Evolutionary conservation across 2,329 filamentous ascomycete genomes (phyloP).

Genomic region (Exophiala dermatitidis): DNA sequence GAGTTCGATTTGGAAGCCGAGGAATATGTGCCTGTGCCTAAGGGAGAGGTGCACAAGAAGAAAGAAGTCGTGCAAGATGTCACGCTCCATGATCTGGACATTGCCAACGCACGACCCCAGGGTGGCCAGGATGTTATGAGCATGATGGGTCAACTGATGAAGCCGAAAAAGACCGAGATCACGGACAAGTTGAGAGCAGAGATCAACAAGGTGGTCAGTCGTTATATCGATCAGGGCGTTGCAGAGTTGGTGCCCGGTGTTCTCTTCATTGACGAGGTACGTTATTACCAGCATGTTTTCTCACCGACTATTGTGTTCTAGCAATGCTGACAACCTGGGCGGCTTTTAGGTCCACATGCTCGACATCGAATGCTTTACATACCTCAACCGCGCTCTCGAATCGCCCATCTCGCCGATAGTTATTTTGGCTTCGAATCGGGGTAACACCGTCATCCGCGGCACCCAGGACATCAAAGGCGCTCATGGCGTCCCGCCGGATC

Average conservation of each 20-base stretch:
- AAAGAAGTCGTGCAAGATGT: constrained; percentile 99
- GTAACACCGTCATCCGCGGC: constrained; percentile 85
- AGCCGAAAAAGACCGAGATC: constrained; percentile 98
- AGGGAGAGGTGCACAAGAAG: constrained; percentile 99
- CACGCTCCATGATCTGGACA: constrained; percentile 90
- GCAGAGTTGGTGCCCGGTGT: constrained; percentile 97
- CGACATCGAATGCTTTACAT: constrained; percentile 98
- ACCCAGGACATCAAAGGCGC: constrained; percentile 71
- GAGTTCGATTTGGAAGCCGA: constrained; percentile 98
- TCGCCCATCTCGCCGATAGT: constrained; percentile 92
- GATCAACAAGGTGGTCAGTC: constrained; percentile 99
- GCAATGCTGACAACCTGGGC: no score
- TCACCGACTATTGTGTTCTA: constrained; percentile 16
- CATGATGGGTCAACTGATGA: constrained; percentile 99
- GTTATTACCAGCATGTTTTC: constrained; percentile 8
- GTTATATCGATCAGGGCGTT: constrained; percentile 97
- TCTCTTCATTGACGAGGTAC: constrained; percentile 95
- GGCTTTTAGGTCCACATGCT: constrained; percentile 84
- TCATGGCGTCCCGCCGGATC: constrained; percentile 89
- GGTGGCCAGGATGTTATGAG: constrained; percentile 99
- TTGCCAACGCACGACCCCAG: constrained; percentile 90
- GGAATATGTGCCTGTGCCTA: constrained; percentile 97
- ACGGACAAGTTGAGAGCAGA: constrained; percentile 92
- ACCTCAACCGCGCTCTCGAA: constrained; percentile 96
- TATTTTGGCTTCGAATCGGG: constrained; percentile 93